These are phyloP conservation scores for Quercus berberidifolia DNA, from an alignment of 306 rosid genomes.

Conservation along the genomic window DNA sequence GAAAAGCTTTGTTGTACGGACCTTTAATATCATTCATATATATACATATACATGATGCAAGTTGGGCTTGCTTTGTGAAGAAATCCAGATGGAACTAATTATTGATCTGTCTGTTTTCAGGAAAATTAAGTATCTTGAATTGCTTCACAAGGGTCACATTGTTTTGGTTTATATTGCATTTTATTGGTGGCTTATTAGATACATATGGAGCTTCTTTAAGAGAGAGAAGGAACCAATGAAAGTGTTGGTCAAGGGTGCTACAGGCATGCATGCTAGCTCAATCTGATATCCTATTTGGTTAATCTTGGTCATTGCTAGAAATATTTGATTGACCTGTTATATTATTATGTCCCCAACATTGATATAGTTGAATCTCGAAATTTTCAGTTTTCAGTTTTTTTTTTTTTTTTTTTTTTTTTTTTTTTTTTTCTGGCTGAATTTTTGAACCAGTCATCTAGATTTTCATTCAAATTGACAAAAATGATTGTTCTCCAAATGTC, in stretches of 20 bases:
- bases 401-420: too few species aligned
- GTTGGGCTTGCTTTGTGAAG: constrained; percentile 16
- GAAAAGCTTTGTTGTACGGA: constrained; percentile 30
- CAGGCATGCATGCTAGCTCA: constrained; percentile 49
- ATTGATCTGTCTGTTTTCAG: constrained; percentile 31
- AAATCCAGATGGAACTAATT: constrained; percentile 10
- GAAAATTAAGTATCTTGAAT: constrained; percentile 24
- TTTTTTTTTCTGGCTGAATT: background rate
- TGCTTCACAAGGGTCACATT: constrained; percentile 46
- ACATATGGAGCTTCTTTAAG: constrained; percentile 62
- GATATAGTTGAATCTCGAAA: too few species aligned
- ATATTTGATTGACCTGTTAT: background rate
- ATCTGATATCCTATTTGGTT: background rate
- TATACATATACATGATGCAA: background rate
- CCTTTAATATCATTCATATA: constrained; percentile 30
- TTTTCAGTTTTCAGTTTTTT: too few species aligned
- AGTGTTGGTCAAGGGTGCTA: constrained; percentile 78
- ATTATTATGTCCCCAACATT: background rate
- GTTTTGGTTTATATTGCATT: constrained; percentile 43
- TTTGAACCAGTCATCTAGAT: background rate
- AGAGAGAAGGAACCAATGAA: constrained; percentile 64
- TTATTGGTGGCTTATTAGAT: constrained; percentile 59
- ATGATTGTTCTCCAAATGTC: background rate
- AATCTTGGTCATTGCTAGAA: background rate
- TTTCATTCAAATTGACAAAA: background rate